Evolutionary conservation across 306 rosid genomes (phyloP).

Genomic region (Sophora flavescens): DNA sequence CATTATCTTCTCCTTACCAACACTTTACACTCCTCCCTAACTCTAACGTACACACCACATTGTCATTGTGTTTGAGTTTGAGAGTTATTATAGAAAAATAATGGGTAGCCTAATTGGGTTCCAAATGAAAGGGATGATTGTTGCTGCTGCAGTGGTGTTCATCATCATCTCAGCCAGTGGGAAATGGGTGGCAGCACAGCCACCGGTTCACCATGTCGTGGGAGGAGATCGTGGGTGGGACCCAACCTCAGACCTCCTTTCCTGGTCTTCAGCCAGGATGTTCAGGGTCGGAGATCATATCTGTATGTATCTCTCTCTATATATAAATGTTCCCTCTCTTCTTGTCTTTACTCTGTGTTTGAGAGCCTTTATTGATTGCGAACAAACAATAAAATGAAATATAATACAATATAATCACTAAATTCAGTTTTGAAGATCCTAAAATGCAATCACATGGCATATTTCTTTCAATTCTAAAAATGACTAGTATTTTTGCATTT

Average conservation of each 20-base stretch:
- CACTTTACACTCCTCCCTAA: too few relatives aligned
- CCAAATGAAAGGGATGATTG: slow-evolving; percentile 5
- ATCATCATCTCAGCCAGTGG: slow-evolving; percentile 12
- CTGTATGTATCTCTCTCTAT: slow-evolving; percentile 60
- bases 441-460: too few relatives aligned
- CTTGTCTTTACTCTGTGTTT: neutral
- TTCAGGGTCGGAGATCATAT: slow-evolving; percentile 81
- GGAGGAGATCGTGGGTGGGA: slow-evolving; percentile 96
- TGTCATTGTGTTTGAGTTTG: too few relatives aligned
- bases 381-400: too few relatives aligned
- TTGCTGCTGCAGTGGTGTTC: slow-evolving; percentile 8
- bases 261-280: slow-evolving; percentile 69
- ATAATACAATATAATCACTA: too few relatives aligned
- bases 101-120: too few relatives aligned
- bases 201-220: slow-evolving; percentile 73
- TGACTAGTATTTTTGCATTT: too few relatives aligned
- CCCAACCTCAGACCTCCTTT: slow-evolving; percentile 56
- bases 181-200: slow-evolving; percentile 52
- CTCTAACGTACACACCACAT: too few relatives aligned
- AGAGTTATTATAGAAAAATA: too few relatives aligned
- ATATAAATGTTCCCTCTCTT: slow-evolving; percentile 43
- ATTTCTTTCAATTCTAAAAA: neutral
- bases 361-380: neutral
- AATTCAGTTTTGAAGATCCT: too few relatives aligned
- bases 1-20: too few relatives aligned